Evolutionary conservation across 768 basidiomycete species (phyloP).

Genomic region (Suillus brevipes): DNA sequence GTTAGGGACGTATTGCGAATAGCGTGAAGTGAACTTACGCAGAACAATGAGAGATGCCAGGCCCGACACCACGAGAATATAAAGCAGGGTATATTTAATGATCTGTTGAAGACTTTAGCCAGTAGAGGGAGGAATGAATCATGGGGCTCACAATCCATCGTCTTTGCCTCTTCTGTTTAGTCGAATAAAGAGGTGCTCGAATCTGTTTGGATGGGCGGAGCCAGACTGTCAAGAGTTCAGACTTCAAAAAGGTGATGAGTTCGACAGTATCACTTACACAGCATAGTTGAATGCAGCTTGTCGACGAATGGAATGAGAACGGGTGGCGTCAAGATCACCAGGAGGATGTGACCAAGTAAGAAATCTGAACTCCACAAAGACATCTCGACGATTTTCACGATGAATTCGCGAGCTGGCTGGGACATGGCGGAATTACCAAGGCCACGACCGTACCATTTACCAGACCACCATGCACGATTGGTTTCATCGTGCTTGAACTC

Average conservation of each 20-base stretch:
- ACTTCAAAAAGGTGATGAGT: conserved; percentile 10
- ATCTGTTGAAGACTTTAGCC: conserved; percentile 44
- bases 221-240: conserved; percentile 65
- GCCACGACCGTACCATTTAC: conserved; percentile 95
- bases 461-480: conserved; percentile 99
- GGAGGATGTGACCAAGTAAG: conserved; percentile 77
- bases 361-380: conserved; percentile 96
- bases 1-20: conserved; percentile 17
- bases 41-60: conserved; percentile 81
- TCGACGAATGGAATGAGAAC: conserved; percentile 86
- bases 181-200: conserved; percentile 88
- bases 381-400: conserved; percentile 99
- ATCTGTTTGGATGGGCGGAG: conserved; percentile 93
- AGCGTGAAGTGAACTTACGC: conserved; percentile 53
- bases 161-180: conserved; percentile 89
- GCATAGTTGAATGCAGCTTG: conserved; percentile 87
- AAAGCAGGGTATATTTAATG: conserved; percentile 84
- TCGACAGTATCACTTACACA: conserved; percentile 57
- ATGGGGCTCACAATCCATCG: conserved; percentile 74
- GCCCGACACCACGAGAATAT: conserved; percentile 70
- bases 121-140: conserved; percentile 3
- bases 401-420: conserved; percentile 94
- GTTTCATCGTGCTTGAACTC: conserved; percentile 99
- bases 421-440: conserved; percentile 90
- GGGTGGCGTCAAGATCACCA: conserved; percentile 85